Evolutionary conservation across 2,329 filamentous ascomycete genomes (phyloP).

Genomic region (Aspergillus aculeatinus): DNA sequence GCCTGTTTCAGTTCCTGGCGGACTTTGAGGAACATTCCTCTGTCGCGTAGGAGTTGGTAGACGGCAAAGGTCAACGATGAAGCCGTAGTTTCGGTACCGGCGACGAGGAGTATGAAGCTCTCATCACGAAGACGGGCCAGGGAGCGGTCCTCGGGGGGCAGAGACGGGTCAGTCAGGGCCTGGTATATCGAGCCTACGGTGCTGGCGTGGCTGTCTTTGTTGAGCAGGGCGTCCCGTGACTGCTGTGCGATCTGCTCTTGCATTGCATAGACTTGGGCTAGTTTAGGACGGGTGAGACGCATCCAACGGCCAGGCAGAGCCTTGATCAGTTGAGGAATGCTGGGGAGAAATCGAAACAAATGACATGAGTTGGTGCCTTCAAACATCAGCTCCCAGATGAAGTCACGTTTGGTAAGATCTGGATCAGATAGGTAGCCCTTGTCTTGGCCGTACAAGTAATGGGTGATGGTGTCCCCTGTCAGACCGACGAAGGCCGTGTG

Average conservation of each 20-base stretch:
- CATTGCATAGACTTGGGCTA: no score
- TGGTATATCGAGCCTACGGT: neutral
- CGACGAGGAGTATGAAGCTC: slow-evolving; percentile 37
- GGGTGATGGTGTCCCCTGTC: slow-evolving; percentile 4
- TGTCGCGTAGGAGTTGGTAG: slow-evolving; percentile 28
- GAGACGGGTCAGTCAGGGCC: neutral
- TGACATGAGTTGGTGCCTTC: neutral
- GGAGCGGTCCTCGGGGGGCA: slow-evolving; percentile 3
- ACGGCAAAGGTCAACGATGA: slow-evolving; percentile 27
- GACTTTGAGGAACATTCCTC: slow-evolving; percentile 19
- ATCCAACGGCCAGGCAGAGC: no score
- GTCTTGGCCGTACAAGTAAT: slow-evolving; percentile 1
- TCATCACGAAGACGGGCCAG: slow-evolving; percentile 29
- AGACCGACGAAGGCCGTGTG: neutral
- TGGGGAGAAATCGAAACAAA: neutral
- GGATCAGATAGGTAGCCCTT: neutral
- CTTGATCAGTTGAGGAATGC: neutral
- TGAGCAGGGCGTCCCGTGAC: neutral
- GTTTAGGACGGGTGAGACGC: no score
- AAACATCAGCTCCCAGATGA: neutral
- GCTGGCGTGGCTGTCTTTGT: neutral
- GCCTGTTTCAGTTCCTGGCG: slow-evolving; percentile 29
- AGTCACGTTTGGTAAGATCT: neutral
- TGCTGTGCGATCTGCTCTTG: no score
- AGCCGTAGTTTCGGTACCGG: slow-evolving; percentile 43